These are phyloP conservation scores for Ramaria sp. DNA, from an alignment of 768 basidiomycete genomes.

Conservation along the genomic window DNA sequence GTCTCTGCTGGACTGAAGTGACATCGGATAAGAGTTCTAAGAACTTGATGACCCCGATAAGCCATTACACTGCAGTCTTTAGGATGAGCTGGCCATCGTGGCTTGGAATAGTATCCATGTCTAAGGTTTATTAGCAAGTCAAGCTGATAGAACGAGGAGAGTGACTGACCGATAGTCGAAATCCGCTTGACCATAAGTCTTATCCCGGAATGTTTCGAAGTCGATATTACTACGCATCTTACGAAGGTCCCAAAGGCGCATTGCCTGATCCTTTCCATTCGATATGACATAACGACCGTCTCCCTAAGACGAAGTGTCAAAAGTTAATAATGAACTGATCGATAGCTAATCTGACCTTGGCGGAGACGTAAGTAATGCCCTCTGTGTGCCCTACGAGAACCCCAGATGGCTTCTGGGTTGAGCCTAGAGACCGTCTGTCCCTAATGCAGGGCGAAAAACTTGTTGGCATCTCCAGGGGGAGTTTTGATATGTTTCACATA, in stretches of 20 bases:
- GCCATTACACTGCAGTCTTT: slow-evolving; percentile 92
- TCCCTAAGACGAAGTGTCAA: slow-evolving; percentile 28
- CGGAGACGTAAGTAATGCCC: slow-evolving; percentile 88
- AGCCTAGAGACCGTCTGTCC: slow-evolving; percentile 40
- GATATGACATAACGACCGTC: slow-evolving; percentile 93
- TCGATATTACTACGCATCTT: slow-evolving; percentile 77
- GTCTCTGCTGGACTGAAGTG: slow-evolving; percentile 92
- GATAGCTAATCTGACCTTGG: slow-evolving; percentile 34
- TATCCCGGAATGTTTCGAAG: slow-evolving; percentile 41
- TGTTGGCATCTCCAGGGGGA: not conserved
- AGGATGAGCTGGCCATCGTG: slow-evolving; percentile 58
- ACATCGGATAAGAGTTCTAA: slow-evolving; percentile 89
- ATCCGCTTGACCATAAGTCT: slow-evolving; percentile 42
- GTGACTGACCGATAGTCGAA: slow-evolving; percentile 76
- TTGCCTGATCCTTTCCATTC: slow-evolving; percentile 91
- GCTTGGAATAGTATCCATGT: slow-evolving; percentile 55
- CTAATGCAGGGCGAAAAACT: slow-evolving; percentile 19
- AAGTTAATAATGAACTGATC: not conserved
- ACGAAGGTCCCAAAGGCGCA: slow-evolving; percentile 88
- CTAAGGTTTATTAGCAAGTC: slow-evolving; percentile 24
- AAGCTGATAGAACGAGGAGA: slow-evolving; percentile 4
- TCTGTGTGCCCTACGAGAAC: slow-evolving; percentile 94
- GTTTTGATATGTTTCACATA: slow-evolving; percentile 22
- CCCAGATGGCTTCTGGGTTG: slow-evolving; percentile 69
- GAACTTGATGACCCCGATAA: slow-evolving; percentile 83